Evolutionary conservation across 106 monocot genomes (phyloP).

Genomic region (Allium fistulosum): DNA sequence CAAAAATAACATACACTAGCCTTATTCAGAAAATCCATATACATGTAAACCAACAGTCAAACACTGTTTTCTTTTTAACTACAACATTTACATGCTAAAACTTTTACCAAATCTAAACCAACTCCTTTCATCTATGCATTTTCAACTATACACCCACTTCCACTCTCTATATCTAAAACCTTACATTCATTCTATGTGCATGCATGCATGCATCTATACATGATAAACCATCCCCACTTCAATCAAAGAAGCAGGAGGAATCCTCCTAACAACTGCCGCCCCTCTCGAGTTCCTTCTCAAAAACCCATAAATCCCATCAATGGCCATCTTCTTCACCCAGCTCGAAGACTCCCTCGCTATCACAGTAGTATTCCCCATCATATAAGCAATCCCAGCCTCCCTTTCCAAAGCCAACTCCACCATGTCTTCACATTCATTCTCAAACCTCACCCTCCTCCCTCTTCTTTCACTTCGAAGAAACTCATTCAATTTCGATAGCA

Average conservation of each 20-base stretch:
- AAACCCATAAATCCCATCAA: conserved; percentile 54
- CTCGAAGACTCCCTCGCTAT: conserved; percentile 36
- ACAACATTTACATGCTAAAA: too few species aligned
- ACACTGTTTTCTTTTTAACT: too few species aligned
- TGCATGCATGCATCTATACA: conserved; percentile 21
- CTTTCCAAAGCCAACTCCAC: conserved; percentile 45
- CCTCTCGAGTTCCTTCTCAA: conserved; percentile 56
- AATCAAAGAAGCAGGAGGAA: conserved; percentile 51
- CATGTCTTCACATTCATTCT: conserved; percentile 32
- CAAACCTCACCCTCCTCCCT: conserved; percentile 23
- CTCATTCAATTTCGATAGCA: conserved; percentile 55
- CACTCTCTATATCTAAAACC: too few species aligned
- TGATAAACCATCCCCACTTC: conserved; percentile 73
- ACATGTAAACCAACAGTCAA: too few species aligned
- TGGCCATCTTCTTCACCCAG: conserved; percentile 39
- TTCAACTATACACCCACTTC: too few species aligned
- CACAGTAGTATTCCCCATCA: conserved; percentile 63
- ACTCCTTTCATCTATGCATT: too few species aligned
- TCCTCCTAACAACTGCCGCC: conserved; percentile 27
- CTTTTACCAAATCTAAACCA: too few species aligned
- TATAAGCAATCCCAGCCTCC: conserved; percentile 65
- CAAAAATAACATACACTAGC: too few species aligned
- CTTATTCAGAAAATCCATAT: too few species aligned
- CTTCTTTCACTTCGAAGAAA: conserved; percentile 36
- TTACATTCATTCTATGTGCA: too few species aligned